Base-by-base conservation (phyloP, 2,329 filamentous ascomycete species). In the Pyricularia sp. region DNA sequence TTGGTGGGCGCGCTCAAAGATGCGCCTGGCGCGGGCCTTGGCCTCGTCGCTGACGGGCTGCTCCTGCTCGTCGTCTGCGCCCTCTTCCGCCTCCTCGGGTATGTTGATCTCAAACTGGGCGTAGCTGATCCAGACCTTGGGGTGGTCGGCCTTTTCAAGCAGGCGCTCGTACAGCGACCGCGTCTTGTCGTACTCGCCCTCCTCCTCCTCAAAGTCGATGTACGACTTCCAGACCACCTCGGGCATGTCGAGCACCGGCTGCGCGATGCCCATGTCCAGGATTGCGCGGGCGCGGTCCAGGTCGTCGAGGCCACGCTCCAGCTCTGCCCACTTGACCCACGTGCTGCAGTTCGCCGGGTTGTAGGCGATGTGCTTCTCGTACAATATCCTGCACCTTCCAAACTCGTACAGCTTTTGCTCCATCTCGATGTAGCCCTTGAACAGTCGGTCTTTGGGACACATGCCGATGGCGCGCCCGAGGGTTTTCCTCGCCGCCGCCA, bases 71-170 rank as follows among this genome's bases (percentile, higher is more conserved):
- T 81, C 87, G 57, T 84, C 83, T 62, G 85, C 70, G 16, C 66
- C 77, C 1, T 74, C 74, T n/a, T 77, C 75, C 24, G 77, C 83
- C 55, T 85, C 84, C 65, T 96, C 92, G 60, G 92, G 91, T 0
- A 96, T 87, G 74, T 94, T 93, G 79, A 97, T 91, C 77, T 99
- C 94, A 73, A 99, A 97, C 75, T 96, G 90, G n/a, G 94, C 94
- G 77, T 93, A 99, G 75, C 90, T 93, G 76, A 94, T 96, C 94
- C 94, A 99, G 66, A 99, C 94, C 81, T 97, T 99, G 81, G 97
- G 92, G 73, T 99, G 94, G 72, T 94, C 88, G n/a, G 94, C 96
- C 85, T 96, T 97, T 72, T 91, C 82, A 59, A 99, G 83, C 13
- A 99, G 82, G 8, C 93, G 86, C 78, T 97, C 93, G 77, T 97